Evolutionary conservation across 176 grass and related monocot genomes (phyloP).

Genomic region (Eleusine coracana): DNA sequence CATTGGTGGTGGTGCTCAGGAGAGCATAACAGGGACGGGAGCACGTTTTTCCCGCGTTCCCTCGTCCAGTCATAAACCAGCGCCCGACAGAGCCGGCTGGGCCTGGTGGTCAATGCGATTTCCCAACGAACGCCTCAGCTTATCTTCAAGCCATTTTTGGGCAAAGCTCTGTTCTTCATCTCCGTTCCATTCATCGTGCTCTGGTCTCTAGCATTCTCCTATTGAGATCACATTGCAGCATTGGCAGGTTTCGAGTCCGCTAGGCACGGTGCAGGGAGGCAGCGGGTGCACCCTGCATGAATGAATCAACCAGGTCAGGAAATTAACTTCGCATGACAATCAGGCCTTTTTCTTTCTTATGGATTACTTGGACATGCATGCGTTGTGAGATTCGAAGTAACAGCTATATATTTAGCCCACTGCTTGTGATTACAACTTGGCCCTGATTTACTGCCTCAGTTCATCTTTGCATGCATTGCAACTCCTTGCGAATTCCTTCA

Average conservation of each 20-base stretch:
- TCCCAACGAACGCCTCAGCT: neutral
- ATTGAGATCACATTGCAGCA: neutral
- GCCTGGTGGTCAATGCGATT: conserved; percentile 10
- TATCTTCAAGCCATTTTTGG: neutral
- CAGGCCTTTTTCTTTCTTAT: neutral
- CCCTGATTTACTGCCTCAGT: neutral
- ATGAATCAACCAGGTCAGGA: conserved; percentile 23
- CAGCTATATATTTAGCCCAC: neutral
- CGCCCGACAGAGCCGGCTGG: neutral
- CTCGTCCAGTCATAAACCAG: neutral
- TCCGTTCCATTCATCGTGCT: neutral
- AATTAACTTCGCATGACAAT: conserved; percentile 9
- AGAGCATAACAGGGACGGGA: neutral
- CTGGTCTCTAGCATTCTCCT: neutral
- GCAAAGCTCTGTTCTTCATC: neutral
- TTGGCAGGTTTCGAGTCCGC: neutral
- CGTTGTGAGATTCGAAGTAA: neutral
- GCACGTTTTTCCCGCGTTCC: neutral
- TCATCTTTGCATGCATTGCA: neutral
- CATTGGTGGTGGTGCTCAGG: no score
- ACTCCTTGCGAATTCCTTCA: neutral
- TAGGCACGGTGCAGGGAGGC: neutral
- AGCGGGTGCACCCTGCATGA: conserved; percentile 16
- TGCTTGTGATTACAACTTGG: neutral
- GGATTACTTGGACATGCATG: neutral